These are phyloP conservation scores for Bonia amplexicaulis DNA, from an alignment of 176 grass and related monocot genomes.

Conservation along the genomic window DNA sequence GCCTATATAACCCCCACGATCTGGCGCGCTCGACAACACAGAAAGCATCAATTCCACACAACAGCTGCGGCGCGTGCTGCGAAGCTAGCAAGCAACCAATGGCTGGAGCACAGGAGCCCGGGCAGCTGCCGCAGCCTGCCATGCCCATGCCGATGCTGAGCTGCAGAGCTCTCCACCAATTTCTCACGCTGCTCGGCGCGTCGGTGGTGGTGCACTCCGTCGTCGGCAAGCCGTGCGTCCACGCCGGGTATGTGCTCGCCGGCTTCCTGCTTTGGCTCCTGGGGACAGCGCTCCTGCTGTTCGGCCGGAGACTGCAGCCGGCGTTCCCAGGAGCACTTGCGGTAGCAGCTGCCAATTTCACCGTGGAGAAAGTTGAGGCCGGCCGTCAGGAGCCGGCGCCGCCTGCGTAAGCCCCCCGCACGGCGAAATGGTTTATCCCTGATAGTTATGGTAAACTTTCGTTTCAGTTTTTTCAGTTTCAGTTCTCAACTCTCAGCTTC, in stretches of 20 bases:
- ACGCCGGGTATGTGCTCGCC: not conserved
- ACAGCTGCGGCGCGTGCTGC: too few species aligned
- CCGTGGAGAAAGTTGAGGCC: not conserved
- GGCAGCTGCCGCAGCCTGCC: not conserved
- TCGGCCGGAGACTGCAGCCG: not conserved
- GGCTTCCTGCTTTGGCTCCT: not conserved
- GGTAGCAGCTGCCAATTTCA: not conserved
- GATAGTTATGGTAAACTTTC: too few species aligned
- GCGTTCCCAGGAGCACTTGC: not conserved
- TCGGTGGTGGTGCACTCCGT: not conserved
- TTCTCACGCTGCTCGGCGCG: not conserved
- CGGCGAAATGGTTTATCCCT: too few species aligned
- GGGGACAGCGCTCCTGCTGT: not conserved
- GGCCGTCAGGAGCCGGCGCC: too few species aligned
- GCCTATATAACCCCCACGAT: too few species aligned
- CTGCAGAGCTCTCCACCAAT: not conserved
- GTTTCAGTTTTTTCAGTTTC: too few species aligned
- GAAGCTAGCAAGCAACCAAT: too few species aligned
- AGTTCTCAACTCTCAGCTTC: too few species aligned
- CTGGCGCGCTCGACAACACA: too few species aligned
- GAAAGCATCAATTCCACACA: too few species aligned
- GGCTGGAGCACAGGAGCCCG: too few species aligned
- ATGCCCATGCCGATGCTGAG: not conserved
- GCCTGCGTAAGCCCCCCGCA: too few species aligned
- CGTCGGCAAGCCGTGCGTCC: not conserved